phyloP scores from a whole-genome alignment of 2,329 filamentous ascomycete genomes.

The Epichloe sibirici region DNA sequence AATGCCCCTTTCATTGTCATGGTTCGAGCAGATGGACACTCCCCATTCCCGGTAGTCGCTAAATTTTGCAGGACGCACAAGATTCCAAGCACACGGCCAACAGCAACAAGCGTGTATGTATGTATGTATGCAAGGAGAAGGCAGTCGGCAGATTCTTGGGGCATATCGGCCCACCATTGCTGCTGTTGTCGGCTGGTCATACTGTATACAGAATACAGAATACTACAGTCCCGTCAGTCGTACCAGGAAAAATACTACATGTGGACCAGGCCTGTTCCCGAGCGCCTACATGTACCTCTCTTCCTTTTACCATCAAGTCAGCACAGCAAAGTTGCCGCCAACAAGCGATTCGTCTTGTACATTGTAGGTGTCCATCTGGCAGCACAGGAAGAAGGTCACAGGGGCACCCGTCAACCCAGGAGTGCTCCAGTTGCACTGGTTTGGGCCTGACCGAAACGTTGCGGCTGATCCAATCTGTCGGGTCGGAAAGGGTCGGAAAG shows the following conservation, averaged over 20 bases:
- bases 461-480: conserved; percentile 8
- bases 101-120: not conserved
- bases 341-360: not conserved
- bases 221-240: not conserved
- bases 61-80: not conserved
- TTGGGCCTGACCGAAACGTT: conserved; percentile 6
- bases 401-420: not conserved
- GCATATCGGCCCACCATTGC: not conserved
- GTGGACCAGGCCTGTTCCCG: not conserved
- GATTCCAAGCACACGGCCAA: not conserved
- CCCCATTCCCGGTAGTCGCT: not conserved
- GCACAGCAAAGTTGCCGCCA: not conserved
- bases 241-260: not conserved
- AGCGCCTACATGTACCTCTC: not conserved
- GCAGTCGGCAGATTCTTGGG: not conserved
- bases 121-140: not conserved
- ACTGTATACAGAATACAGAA: not conserved
- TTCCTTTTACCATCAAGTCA: not conserved
- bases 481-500: conserved; percentile 6
- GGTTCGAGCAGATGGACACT: not conserved
- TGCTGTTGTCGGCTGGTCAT: not conserved
- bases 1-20: not conserved
- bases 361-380: not conserved
- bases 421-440: not conserved
- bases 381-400: not conserved